Conservation (phyloP, 768 basidiomycete species). For the Gelatoporia subvermispora region DNA sequence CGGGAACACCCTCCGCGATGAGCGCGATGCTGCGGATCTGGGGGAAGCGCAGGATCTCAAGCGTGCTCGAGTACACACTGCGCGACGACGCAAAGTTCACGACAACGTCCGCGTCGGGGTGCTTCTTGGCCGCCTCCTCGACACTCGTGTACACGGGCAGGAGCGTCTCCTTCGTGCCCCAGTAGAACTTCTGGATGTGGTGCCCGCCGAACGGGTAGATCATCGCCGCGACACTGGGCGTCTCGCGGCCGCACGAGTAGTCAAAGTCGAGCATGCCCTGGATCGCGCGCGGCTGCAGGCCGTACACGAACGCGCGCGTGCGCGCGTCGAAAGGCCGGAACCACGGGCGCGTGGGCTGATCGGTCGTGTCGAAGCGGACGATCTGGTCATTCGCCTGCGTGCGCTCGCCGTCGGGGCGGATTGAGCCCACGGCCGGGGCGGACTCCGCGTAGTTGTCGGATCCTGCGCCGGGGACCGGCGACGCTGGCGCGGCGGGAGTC, state of each 20-base stretch:
- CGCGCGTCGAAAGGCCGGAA: constrained; percentile 89
- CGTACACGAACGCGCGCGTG: constrained; percentile 97
- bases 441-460: constrained; percentile 21
- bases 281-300: constrained; percentile 98
- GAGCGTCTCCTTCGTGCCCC: constrained; percentile 98
- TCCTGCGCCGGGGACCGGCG: constrained; percentile 29
- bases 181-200: constrained; percentile 99
- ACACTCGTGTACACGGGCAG: constrained; percentile 95
- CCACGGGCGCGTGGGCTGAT: constrained; percentile 53
- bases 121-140: constrained; percentile 88
- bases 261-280: constrained; percentile 99
- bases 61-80: constrained; percentile 90
- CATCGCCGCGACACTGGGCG: constrained; percentile 96
- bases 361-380: constrained; percentile 71
- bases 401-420: constrained; percentile 75
- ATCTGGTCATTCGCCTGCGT: constrained; percentile 86
- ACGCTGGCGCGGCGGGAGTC: constrained; percentile 46
- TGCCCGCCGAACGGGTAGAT: constrained; percentile 99
- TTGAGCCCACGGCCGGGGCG: constrained; percentile 49
- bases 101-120: constrained; percentile 93
- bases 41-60: constrained; percentile 78
- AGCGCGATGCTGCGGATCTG: constrained; percentile 77
- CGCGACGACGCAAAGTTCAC: constrained; percentile 97
- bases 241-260: constrained; percentile 89
- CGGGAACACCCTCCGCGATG: constrained; percentile 99